A percentile compares a stretch with the other conserved stretches of the same genome.
phyloP scores from a whole-genome alignment of 2,329 filamentous ascomycete species.

The Aspergillus carbonarius region DNA sequence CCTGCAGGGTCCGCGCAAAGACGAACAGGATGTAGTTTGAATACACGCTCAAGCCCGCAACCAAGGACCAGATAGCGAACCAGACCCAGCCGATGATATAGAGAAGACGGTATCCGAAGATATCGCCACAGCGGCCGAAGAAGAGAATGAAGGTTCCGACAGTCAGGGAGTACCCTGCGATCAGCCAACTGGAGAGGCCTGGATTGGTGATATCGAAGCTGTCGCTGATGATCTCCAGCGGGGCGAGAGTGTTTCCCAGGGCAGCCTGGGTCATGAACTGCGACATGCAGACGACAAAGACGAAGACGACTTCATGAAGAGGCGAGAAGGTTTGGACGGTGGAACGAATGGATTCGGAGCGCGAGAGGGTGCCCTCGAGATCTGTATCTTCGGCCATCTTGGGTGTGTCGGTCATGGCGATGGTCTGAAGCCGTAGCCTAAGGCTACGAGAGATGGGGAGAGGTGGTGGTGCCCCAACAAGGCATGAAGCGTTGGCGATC shows the following conservation, averaged over 20 bases:
- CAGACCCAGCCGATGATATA: slow-evolving; percentile 38
- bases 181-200: slow-evolving; percentile 55
- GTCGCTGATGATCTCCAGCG: slow-evolving; percentile 50
- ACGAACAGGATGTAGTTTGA: slow-evolving; percentile 51
- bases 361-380: not conserved
- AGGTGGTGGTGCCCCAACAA: not conserved
- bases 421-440: not conserved
- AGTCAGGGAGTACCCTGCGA: slow-evolving; percentile 57
- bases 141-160: slow-evolving; percentile 42
- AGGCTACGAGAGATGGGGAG: not conserved
- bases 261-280: slow-evolving; percentile 50
- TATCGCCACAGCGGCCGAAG: slow-evolving; percentile 38
- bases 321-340: slow-evolving; percentile 24
- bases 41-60: slow-evolving; percentile 38
- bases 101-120: slow-evolving; percentile 39
- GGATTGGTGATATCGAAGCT: slow-evolving; percentile 47
- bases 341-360: slow-evolving; percentile 15
- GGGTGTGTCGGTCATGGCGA: not conserved
- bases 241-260: slow-evolving; percentile 51
- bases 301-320: slow-evolving; percentile 33
- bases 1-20: slow-evolving; percentile 56
- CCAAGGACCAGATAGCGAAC: slow-evolving; percentile 38
- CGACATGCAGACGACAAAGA: slow-evolving; percentile 36
- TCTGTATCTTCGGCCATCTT: not conserved
- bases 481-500: not conserved